These are phyloP conservation scores for Botrytis elliptica DNA, from an alignment of 2,329 filamentous ascomycete species.

Conservation along the genomic window DNA sequence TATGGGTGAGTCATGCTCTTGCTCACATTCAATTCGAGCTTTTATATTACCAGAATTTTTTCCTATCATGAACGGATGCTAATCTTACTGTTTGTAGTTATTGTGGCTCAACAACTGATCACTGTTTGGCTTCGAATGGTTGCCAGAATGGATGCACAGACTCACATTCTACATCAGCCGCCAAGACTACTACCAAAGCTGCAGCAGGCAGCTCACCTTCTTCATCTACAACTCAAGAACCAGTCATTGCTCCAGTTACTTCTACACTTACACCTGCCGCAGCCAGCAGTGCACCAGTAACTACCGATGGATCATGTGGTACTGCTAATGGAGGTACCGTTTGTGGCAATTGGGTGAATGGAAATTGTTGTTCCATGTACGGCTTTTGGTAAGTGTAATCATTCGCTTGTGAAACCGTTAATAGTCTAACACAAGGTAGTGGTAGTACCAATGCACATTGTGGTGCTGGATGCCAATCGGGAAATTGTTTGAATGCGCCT, in stretches of 20 bases:
- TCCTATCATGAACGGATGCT: constrained; percentile 14
- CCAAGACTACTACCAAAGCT: constrained; percentile 24
- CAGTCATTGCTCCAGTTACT: constrained; percentile 31
- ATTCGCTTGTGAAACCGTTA: neutral
- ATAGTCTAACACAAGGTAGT: constrained; percentile 31
- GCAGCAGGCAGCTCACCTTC: neutral
- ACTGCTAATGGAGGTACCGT: constrained; percentile 48
- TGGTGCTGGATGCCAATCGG: constrained; percentile 56
- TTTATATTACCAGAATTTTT: neutral
- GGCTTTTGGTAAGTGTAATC: constrained; percentile 48
- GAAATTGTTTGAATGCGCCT: constrained; percentile 47
- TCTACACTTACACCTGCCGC: constrained; percentile 29
- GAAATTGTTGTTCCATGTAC: constrained; percentile 57
- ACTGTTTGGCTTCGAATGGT: constrained; percentile 34
- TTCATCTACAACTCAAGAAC: constrained; percentile 29
- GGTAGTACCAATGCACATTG: constrained; percentile 49
- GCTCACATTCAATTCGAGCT: neutral
- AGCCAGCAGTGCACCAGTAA: constrained; percentile 40
- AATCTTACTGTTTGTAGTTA: constrained; percentile 32
- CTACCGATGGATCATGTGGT: constrained; percentile 55
- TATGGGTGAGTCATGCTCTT: constrained; percentile 33
- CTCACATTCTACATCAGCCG: constrained; percentile 23
- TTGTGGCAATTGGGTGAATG: constrained; percentile 52
- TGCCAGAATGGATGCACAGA: constrained; percentile 38
- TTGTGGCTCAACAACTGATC: constrained; percentile 36